Evolutionary conservation across 1,284 basidiomycete species (phyloP), one percentile per base, ranked within the genome.

Genomic region (Ceratobasidium sp.): DNA sequence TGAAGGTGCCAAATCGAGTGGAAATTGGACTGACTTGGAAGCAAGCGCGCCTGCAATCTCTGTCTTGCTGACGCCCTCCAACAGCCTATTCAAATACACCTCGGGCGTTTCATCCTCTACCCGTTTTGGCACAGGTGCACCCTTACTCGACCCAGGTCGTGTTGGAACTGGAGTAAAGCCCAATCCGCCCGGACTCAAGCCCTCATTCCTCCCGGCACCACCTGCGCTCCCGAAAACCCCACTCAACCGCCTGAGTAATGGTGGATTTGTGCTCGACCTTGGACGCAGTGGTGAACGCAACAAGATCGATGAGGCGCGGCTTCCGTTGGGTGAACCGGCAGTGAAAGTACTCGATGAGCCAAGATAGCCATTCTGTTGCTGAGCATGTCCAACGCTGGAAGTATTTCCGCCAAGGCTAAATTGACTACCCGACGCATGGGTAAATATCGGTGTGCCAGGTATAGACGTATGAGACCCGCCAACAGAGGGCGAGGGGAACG

Each of bases 21-120:
- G 12, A 28, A 23, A 21, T 18, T 23, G 10, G 1, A 78, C 82
- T 77, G 80, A 94, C 94, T 87, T 92, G n/a, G 90, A 87, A 30
- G 94, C 94, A 28, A 97, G 81, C 21, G 94, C 85, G 50, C 86
- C 85, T 0, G 91, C 90, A 57, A 96, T 84, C 77, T 96, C 94
- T 1, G 88, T 85, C 77, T 92, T 92, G 76, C 85, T 88, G 14
- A 95, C 87, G 36, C 85, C 85, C 18, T 84, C 81, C 43, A 84
- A 79, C 32, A 97, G 80, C 70, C 93, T 85, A 8, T 81, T 78
- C 39, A 96, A 79, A 81, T 92, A 97, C 0, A 81, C 78, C 74
- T 89, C 88, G 1, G 92, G 88, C 18, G 88, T 86, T 79, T 96
- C 93, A 48, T 86, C 87, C 23, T 84, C 82, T 34, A 36, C 43